Base-by-base conservation (phyloP, 192 early-diverging fungal species). In the Spinellus fusiger region DNA sequence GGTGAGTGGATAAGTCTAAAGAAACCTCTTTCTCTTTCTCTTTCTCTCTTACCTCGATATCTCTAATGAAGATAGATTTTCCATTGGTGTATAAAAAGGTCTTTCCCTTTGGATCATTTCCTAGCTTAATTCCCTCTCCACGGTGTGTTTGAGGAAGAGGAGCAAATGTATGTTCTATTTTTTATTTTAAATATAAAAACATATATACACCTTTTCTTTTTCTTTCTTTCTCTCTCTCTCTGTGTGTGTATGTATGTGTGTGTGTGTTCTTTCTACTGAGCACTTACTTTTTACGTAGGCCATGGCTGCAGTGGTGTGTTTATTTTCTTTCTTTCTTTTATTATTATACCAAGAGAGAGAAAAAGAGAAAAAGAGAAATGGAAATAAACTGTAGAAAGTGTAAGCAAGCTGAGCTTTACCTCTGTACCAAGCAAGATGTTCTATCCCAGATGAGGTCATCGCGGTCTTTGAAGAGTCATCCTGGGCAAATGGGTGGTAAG, bases 51-150 rank as follows among this genome's bases (percentile, higher is more conserved):
- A 89, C 90, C 76, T 78, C 79, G 32, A 98, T 65, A 68, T 86
- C 84, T 54, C 95, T 82, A 49, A 98, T 88, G 32, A 94, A 82
- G 40, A 98, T 88, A 4, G 90, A 76, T 49, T 87, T 86, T 26
- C 93, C 94, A 61, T 89, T 95, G 27, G 94, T 90, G 66, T 98
- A 98, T 54, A 93, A 77, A 61, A 98, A 83, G 63, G 77, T 81
- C 28, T 81, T 78, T 33, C 94, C 93, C 59, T 91, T 86, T 15
- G 94, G 87, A 66, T 94, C 90, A 5, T 81, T 77, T n/a, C 82
- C 80, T 28, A 98, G 71, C 48, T 93, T 87, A 47, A 92, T 85
- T 15, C 86, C 59, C 65, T 91, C 86, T 12, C 93, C 93, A 33
- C 95, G 88, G 37, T 72, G 73, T 23, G 94, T 93, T 26, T 71